Evolutionary conservation across 208 protist genomes (phyloP).

Genomic region (Leishmania braziliensis): DNA sequence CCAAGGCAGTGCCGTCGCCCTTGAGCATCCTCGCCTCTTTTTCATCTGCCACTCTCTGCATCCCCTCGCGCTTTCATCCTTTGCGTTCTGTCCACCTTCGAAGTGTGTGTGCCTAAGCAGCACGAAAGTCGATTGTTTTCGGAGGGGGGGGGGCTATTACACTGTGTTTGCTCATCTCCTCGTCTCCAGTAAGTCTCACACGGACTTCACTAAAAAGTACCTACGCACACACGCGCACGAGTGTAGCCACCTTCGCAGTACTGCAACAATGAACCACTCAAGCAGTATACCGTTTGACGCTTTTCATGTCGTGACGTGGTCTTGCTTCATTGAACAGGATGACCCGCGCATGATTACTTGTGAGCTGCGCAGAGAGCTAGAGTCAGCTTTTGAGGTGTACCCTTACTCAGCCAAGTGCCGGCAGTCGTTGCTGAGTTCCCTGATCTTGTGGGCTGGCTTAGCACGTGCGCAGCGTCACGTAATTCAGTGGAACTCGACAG

Average conservation of each 20-base stretch:
- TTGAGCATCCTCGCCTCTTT: background rate
- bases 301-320: conserved; percentile 18
- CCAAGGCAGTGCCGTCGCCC: background rate
- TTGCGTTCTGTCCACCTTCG: background rate
- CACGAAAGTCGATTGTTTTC: background rate
- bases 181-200: background rate
- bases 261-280: background rate
- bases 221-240: background rate
- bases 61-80: background rate
- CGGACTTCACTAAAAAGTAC: background rate
- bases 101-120: background rate
- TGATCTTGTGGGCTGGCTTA: conserved; percentile 15
- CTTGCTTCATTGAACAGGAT: conserved; percentile 19
- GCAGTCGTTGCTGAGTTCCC: conserved; percentile 8
- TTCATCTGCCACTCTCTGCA: background rate
- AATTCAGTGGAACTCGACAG: conserved; percentile 11
- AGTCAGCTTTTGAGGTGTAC: conserved; percentile 18
- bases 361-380: conserved; percentile 10
- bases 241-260: background rate
- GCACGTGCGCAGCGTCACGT: conserved; percentile 5
- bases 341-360: conserved; percentile 18
- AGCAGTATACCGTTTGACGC: background rate
- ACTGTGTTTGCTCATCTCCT: background rate
- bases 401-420: conserved; percentile 15
- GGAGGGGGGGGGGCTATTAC: background rate